Percentiles rank a stretch among this genome's conserved stretches.
These are phyloP conservation scores for Microsporum ferrugineum DNA, from an alignment of 2,329 filamentous ascomycete genomes.

Conservation along the genomic window DNA sequence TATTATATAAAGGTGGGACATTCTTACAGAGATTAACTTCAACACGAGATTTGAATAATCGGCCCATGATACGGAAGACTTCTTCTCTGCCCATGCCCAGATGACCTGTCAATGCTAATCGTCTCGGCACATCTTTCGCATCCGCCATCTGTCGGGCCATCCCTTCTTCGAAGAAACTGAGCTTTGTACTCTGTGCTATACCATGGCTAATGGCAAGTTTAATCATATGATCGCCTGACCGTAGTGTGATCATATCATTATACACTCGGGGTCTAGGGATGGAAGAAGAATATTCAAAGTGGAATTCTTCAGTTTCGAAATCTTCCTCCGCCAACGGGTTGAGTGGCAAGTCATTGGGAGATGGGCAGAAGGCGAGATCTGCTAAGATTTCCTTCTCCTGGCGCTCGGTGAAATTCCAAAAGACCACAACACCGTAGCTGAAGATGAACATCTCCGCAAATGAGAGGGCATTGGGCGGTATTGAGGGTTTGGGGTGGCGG, in stretches of 20 bases:
- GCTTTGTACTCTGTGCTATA: conserved; percentile 91
- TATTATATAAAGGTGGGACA: neutral
- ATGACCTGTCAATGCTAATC: conserved; percentile 76
- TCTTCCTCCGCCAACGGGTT: conserved; percentile 76
- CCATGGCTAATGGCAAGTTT: conserved; percentile 96
- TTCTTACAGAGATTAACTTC: conserved; percentile 92
- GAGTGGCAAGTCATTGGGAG: conserved; percentile 54
- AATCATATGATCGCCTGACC: conserved; percentile 96
- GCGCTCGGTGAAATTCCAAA: conserved; percentile 95
- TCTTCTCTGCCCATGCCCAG: conserved; percentile 85
- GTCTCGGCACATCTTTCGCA: conserved; percentile 83
- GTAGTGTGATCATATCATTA: conserved; percentile 97
- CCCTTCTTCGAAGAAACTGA: conserved; percentile 89
- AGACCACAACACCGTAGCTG: conserved; percentile 92
- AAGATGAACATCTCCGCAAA: conserved; percentile 97
- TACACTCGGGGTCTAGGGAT: conserved; percentile 84
- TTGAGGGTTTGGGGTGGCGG: conserved; percentile 14
- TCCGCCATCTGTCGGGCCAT: conserved; percentile 92
- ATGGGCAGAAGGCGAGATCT: conserved; percentile 72
- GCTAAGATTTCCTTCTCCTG: conserved; percentile 96
- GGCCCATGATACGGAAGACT: conserved; percentile 81
- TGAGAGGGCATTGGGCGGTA: conserved; percentile 59
- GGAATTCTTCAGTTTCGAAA: conserved; percentile 95
- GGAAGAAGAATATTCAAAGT: conserved; percentile 87
- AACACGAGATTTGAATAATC: conserved; percentile 84